Evolutionary conservation across 108 stramenopile species (phyloP), one percentile per base, ranked within the genome.

Genomic region (Bacterosira constricta): DNA sequence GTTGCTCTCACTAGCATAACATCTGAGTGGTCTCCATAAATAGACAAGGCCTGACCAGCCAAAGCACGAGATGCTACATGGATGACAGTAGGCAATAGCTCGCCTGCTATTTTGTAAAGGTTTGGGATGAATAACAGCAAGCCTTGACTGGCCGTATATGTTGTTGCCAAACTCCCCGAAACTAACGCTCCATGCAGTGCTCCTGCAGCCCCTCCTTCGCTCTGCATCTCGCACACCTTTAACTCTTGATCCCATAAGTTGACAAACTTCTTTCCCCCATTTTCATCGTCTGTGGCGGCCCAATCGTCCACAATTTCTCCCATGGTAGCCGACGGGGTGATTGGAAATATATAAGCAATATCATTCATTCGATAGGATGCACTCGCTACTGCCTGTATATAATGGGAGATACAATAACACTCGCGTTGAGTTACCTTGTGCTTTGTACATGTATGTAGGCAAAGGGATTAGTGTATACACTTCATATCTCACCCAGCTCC

Each of bases 31-130:
- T 87, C 86, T 1, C 86, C 86, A 57, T 87, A 83, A 36, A 87
- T 87, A 11, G 73, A 76, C 6, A 87, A 73, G 20, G 83, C 86
- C 49, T 87, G 81, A 7, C 86, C 86, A 32, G 86, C 78, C 7
- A 87, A 66, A 10, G 86, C 86, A 21, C 86, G 73, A 2, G 86
- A 81, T 4, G 83, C 86, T 3, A 87, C 86, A 46, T 87, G 86
- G 27, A 87, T 82, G 52, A 87, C 86, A 10, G 86, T 84, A 15
- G 86, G 86, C 23, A 87, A 51, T 6, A 84, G 76, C 30, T 86
- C 86, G 32, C 86, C 86, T 21, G 86, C 71, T 69, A 87, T 87
- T 64, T 87, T 87, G 78, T 84, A 87, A 47, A 87, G 46, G 60
- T 87, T 87, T 11, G 86, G 86, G 46, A 87, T 87, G 49, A 75